A percentile compares a stretch with the other conserved stretches of the same genome.
Evolutionary conservation across 371 early-diverging fungal species (phyloP).

Genomic region (Rhizopus stolonifer): DNA sequence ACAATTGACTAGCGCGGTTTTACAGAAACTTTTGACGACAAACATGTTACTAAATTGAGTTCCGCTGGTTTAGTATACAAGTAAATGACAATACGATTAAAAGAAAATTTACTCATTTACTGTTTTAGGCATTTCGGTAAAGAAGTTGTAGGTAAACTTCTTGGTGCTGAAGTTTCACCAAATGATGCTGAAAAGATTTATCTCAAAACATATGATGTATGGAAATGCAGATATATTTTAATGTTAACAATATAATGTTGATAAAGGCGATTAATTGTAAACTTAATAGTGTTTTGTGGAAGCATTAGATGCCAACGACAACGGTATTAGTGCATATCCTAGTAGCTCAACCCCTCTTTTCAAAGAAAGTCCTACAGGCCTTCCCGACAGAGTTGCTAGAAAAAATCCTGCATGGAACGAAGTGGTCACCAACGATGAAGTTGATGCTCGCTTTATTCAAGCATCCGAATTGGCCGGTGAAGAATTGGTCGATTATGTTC

Average conservation of each 20-base stretch:
- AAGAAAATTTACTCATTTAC: constrained; percentile 13
- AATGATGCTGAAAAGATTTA: constrained; percentile 65
- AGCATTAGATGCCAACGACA: constrained; percentile 81
- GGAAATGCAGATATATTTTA: neutral
- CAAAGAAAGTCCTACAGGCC: constrained; percentile 75
- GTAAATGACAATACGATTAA: constrained; percentile 31
- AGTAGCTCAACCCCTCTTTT: constrained; percentile 75
- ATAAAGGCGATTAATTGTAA: neutral
- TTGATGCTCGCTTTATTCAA: constrained; percentile 67
- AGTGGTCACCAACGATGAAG: constrained; percentile 58
- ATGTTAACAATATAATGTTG: no score
- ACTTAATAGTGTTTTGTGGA: constrained; percentile 64
- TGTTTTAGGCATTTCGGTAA: constrained; percentile 78
- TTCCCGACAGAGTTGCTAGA: constrained; percentile 76
- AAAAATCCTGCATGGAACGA: constrained; percentile 96
- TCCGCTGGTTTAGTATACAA: constrained; percentile 92
- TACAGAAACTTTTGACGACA: constrained; percentile 79
- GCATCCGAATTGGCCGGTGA: constrained; percentile 78
- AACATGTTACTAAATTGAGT: constrained; percentile 85
- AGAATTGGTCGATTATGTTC: constrained; percentile 70
- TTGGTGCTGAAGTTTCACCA: constrained; percentile 53
- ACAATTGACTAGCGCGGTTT: constrained; percentile 70
- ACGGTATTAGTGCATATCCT: constrained; percentile 89
- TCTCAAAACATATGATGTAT: constrained; percentile 78
- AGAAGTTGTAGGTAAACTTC: constrained; percentile 67